Base-by-base conservation (phyloP, 176 grass and related monocot genomes). In the Leersia perrieri region DNA sequence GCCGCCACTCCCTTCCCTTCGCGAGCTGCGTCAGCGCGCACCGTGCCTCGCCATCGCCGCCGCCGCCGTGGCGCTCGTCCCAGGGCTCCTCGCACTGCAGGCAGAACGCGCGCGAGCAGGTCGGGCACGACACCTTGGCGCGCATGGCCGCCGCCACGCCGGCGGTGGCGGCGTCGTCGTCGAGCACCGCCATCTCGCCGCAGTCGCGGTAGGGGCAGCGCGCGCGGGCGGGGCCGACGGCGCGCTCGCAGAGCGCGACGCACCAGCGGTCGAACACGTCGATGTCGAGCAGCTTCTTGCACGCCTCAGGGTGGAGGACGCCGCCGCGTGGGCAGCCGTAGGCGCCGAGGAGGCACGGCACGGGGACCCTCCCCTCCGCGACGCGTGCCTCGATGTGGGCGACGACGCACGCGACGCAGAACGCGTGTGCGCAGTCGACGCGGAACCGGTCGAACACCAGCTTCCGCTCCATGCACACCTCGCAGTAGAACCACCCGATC, bases 211-310 rank as follows among this genome's bases (percentile, higher is more conserved):
- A 74, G 27, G 84, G 84, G 62, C 84, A 80, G 22, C 77, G 70
- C 44, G 61, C 77, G 34, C 84, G 77, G 0, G 5, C 77, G 3
- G 77, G 70, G 0, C 84, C 84, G 44, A 86, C 0, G 72, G 78
- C 85, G 51, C 78, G 72, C 72, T 87, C 78, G 64, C 78, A 70
- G n/a, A 87, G 85, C 78, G 85, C 85, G 72, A 87, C 49, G 53
- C 78, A 82, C 72, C 85, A 82, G 22, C 78, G 23, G 85, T 87
- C 85, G 85, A 87, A 87, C 7, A 87, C 85, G 77, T 68, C 84
- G 34, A 86, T 80, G 64, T 82, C 31, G 10, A 87, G 53, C 72
- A 87, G 85, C 78, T 87, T 82, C 72, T 82, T 87, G 72, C 85
- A 82, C 4, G 51, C 64, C 78, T 87, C 85, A 15, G 85, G 85